phyloP scores from a whole-genome alignment of 2,329 filamentous ascomycete species.

The Phaeosphaeriaceae sp. region DNA sequence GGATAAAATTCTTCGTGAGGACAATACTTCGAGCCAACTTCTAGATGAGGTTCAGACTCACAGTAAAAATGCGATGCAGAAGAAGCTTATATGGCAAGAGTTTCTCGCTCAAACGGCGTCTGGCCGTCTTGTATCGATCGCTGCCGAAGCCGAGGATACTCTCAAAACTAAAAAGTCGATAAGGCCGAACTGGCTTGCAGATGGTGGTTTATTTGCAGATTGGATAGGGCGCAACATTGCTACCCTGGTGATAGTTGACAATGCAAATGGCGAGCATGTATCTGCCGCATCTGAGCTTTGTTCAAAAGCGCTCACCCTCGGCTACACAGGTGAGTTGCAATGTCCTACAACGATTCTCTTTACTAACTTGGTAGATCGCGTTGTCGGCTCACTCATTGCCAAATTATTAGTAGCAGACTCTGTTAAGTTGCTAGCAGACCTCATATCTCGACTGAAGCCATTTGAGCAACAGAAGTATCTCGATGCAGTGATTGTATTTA shows the following conservation, averaged over 20 bases:
- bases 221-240: constrained; percentile 75
- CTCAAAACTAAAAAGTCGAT: constrained; percentile 46
- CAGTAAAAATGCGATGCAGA: constrained; percentile 52
- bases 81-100: constrained; percentile 68
- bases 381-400: constrained; percentile 26
- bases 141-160: constrained; percentile 65
- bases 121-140: constrained; percentile 64
- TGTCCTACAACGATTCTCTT: not conserved
- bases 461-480: constrained; percentile 58
- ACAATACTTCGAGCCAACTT: constrained; percentile 51
- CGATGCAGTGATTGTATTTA: constrained; percentile 37
- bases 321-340: constrained; percentile 64
- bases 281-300: constrained; percentile 51
- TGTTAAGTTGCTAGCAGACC: constrained; percentile 29
- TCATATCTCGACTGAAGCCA: constrained; percentile 53
- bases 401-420: constrained; percentile 18
- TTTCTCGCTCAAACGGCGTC: constrained; percentile 64
- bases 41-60: constrained; percentile 53
- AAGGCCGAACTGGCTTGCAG: constrained; percentile 64
- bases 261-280: constrained; percentile 44
- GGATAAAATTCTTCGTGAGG: constrained; percentile 51
- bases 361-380: constrained; percentile 25
- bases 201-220: constrained; percentile 67
- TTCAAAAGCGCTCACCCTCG: constrained; percentile 70
- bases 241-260: constrained; percentile 51